These are phyloP conservation scores for Parachlorella kessleri DNA, from an alignment of 139 green algal genomes.

Conservation along the genomic window DNA sequence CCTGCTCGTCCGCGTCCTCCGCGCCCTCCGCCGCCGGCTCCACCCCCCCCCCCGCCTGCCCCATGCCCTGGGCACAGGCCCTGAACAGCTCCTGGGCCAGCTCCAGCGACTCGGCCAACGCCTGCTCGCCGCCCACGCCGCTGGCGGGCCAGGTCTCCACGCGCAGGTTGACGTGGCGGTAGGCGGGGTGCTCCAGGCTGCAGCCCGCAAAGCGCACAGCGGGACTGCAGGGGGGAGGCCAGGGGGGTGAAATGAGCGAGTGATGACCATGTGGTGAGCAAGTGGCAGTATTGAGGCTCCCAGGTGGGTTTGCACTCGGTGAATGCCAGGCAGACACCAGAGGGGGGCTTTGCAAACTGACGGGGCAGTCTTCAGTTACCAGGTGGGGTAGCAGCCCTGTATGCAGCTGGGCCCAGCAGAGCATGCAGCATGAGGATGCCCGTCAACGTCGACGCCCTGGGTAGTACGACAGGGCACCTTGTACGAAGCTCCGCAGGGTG, in stretches of 20 bases:
- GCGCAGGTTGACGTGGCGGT: constrained; percentile 44
- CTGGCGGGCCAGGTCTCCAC: constrained; percentile 20
- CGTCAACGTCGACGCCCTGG: too few species aligned
- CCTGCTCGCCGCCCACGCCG: constrained; percentile 34
- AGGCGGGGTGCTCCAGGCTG: constrained; percentile 44
- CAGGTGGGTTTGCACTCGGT: too few species aligned
- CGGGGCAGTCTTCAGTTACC: too few species aligned
- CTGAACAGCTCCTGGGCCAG: constrained; percentile 26
- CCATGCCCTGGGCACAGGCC: constrained; percentile 30
- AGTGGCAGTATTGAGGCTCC: not conserved
- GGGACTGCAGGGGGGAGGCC: constrained; percentile 7
- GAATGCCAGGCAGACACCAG: too few species aligned
- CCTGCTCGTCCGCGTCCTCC: not conserved
- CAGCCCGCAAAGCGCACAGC: constrained; percentile 30
- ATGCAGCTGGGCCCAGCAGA: too few species aligned
- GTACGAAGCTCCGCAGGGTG: too few species aligned
- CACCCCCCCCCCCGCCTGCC: not conserved
- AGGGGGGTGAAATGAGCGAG: not conserved
- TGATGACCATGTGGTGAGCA: too few species aligned
- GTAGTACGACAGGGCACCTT: too few species aligned
- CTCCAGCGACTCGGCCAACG: constrained; percentile 33
- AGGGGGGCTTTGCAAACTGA: too few species aligned
- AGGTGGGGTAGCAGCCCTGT: too few species aligned
- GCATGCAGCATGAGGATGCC: too few species aligned
- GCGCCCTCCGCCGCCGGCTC: not conserved